Base-by-base conservation (phyloP, 2,329 filamentous ascomycete species). In the Botrytis paeoniae region DNA sequence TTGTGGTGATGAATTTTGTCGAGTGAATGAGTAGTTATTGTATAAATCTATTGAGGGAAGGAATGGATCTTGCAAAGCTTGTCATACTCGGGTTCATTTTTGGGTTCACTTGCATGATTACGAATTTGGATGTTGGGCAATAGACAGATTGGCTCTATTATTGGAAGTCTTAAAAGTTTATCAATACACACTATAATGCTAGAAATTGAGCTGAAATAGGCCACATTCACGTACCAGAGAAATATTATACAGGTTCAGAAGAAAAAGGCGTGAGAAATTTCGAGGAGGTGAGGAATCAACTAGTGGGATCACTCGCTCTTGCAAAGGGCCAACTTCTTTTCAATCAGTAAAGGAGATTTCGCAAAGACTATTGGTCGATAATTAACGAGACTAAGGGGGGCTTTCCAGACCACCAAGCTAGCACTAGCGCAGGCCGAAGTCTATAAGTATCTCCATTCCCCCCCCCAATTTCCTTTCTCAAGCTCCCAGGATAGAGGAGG, bases 401-500 rank as follows among this genome's bases (percentile, higher is more conserved):
- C 14, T 39, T 39, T 29, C 0, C 6, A 2, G 25, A 32, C 41
- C 35, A 41, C 25, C 25, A 54, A 57, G 18, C 35, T 39, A 51
- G 7, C 5, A n/a, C 22, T 65, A 51, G 43, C 5, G 29, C 6
- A 29, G 16, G 20, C 3, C 1, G 16, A 65, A 51, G 32, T 10
- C 37, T 41, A 63, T 29, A 29, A 37, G 8, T 32, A 22, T 4
- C 4, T 5, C 2, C 29, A 5, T 22, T 48, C 29, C 8, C 35
- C 10, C 63, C 29, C 14, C 22, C 22, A 16, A 16, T 7, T 29
- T 18, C 5, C 14, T 51, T n/a, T n/a, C 7, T 22, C 0, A 0
- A 2, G 1, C 0, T n/a, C 10, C 25, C 10, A 51, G 5, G 10
- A n/a, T 25, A 14, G 25, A 51, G 4, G 4, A 5, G 22, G 3